phyloP scores from a whole-genome alignment of 192 early-diverging fungal species.

The Coemansia sp. region DNA sequence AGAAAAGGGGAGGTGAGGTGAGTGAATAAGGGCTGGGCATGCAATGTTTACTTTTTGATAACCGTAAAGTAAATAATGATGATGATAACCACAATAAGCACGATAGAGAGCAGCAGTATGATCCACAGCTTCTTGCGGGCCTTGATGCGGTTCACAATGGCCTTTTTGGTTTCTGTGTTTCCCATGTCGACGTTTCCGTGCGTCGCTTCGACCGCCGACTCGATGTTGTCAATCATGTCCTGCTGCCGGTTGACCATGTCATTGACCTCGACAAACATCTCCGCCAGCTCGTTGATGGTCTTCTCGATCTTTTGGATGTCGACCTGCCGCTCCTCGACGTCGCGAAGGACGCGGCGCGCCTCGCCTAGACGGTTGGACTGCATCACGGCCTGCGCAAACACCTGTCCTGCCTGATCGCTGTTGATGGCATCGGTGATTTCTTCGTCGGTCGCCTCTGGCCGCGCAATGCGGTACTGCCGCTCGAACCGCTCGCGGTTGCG shows the following conservation, averaged over 20 bases:
- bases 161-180: slow-evolving; percentile 49
- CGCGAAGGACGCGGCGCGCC: slow-evolving; percentile 47
- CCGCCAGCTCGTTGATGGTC: slow-evolving; percentile 45
- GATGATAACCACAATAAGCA: slow-evolving; percentile 56
- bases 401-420: slow-evolving; percentile 50
- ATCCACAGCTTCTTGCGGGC: slow-evolving; percentile 58
- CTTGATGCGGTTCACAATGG: slow-evolving; percentile 50
- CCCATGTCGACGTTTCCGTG: slow-evolving; percentile 39
- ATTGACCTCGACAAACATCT: slow-evolving; percentile 51
- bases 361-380: slow-evolving; percentile 30
- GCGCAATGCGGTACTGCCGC: slow-evolving; percentile 51
- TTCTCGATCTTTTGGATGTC: slow-evolving; percentile 54
- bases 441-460: slow-evolving; percentile 47
- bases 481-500: slow-evolving; percentile 53
- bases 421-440: slow-evolving; percentile 49
- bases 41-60: slow-evolving; percentile 43
- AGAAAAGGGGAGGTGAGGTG: not conserved
- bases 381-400: slow-evolving; percentile 55
- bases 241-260: slow-evolving; percentile 58
- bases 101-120: slow-evolving; percentile 30
- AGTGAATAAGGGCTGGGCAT: not conserved
- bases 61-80: slow-evolving; percentile 56
- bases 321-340: slow-evolving; percentile 52
- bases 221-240: slow-evolving; percentile 54
- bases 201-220: slow-evolving; percentile 45